Evolutionary conservation across 2,329 filamentous ascomycete species (phyloP).

Genomic region (Exophiala dermatitidis): DNA sequence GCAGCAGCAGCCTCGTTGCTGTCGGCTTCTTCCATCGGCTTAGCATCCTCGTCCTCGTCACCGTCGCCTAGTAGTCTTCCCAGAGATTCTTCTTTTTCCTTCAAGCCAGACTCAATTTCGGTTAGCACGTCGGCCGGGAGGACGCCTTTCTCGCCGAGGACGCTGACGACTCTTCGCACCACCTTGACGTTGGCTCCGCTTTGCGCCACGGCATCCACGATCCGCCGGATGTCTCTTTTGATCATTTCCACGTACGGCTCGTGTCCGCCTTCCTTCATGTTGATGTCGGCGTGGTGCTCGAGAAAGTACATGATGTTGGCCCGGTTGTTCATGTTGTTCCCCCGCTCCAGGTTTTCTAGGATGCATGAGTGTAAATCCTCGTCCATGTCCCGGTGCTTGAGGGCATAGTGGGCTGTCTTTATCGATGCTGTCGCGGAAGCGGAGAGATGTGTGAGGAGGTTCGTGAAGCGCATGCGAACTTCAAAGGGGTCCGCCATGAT

Average conservation of each 20-base stretch:
- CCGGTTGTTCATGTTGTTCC: conserved; percentile 86
- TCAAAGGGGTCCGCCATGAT: conserved; percentile 85
- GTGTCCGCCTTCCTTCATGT: conserved; percentile 62
- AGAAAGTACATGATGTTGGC: conserved; percentile 99
- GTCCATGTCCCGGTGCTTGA: conserved; percentile 89
- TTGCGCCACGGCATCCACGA: conserved; percentile 87
- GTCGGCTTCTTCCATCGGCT: conserved; percentile 14
- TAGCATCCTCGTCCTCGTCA: conserved; percentile 36
- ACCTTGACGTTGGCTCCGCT: conserved; percentile 90
- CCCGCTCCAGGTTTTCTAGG: conserved; percentile 78
- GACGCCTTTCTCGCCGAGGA: conserved; percentile 63
- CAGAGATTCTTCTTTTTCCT: conserved; percentile 63
- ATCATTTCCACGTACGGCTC: conserved; percentile 87
- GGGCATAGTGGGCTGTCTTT: conserved; percentile 88
- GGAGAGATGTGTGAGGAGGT: conserved; percentile 80
- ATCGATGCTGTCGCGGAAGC: conserved; percentile 82
- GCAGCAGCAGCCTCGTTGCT: conserved; percentile 22
- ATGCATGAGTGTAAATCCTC: conserved; percentile 98
- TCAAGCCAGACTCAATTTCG: conserved; percentile 77
- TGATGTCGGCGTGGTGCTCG: conserved; percentile 85
- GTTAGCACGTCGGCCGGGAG: conserved; percentile 65
- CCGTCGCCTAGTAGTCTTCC: conserved; percentile 49
- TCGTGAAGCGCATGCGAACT: conserved; percentile 94
- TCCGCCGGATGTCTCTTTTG: conserved; percentile 80
- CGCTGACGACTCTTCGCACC: conserved; percentile 69